phyloP scores from a whole-genome alignment of 257 asterid species.

The Nicotiana noctiflora region DNA sequence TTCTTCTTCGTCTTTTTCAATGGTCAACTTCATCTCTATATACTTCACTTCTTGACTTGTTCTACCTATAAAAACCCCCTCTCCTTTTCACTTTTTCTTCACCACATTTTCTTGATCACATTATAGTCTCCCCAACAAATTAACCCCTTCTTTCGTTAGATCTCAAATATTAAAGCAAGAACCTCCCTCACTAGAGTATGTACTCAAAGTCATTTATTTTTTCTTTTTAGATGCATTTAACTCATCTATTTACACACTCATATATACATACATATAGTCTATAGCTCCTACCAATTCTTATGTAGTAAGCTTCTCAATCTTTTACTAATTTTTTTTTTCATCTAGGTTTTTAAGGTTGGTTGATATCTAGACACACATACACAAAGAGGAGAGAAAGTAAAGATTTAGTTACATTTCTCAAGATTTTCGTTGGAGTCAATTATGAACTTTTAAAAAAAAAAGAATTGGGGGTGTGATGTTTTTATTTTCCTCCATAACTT shows the following conservation, averaged over 20 bases:
- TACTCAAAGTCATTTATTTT: background rate
- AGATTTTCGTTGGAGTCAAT: background rate
- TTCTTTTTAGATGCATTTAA: background rate
- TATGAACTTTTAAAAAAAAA: no score
- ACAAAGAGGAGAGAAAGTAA: background rate
- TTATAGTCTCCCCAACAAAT: no score
- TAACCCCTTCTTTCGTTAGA: background rate
- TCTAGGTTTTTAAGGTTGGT: background rate
- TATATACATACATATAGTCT: no score
- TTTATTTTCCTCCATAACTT: background rate
- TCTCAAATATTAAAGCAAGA: background rate
- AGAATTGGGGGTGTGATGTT: no score
- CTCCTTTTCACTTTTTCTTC: background rate
- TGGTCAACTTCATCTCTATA: background rate
- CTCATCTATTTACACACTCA: no score
- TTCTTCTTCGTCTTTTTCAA: background rate
- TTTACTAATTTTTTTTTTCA: no score
- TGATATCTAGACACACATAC: background rate
- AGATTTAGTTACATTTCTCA: background rate
- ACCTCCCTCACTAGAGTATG: background rate
- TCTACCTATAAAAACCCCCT: background rate
- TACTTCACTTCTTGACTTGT: background rate
- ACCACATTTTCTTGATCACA: background rate
- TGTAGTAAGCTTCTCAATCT: background rate
- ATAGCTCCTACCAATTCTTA: background rate